Base-by-base conservation (phyloP, 805 yeast genomes). In the Candida namnaoensis region DNA sequence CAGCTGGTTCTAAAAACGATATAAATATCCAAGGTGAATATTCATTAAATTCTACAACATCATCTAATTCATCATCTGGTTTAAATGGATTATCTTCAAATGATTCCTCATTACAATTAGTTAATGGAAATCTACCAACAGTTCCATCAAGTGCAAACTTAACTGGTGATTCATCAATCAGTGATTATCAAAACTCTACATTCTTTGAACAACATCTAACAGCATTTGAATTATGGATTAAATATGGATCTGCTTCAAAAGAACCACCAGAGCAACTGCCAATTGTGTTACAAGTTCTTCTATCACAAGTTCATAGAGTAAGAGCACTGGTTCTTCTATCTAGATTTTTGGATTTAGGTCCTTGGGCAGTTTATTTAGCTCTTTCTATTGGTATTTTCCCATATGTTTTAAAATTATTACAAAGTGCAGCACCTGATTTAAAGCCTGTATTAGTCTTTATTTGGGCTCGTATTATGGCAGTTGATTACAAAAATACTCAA, bases 401-500 rank as follows among this genome's bases (percentile, higher is more conserved):
- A 0, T 93, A 93, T 56, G 95, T 93, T 30, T 67, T 91, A 41
- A 88, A 90, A 52, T 70, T 93, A 23, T 65, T 93, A 32, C 98
- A 91, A 57, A 82, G 95, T 45, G 98, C 98, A 0, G 96, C 98
- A 0, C 95, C 87, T 26, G 98, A 93, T 54, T 68, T 93, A 44
- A 88, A 88, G 53, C 98, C 98, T 0, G 95, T 91, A 4, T 64
- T 93, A 43, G 93, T 93, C 2, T 93, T 91, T 54, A 93, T 93
- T 41, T 93, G 99, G 99, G 96, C 98, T 1, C 72, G 98, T 49
- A 88, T 93, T 23, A 88, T 93, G 93, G 90, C 97, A 3, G 95
- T 93, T 24, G 98, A 91, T 61, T 82, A 84, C 58, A 75, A 78
- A 48, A 82, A 84, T 53, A 87, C 96, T 4, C 99, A 93, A 59